phyloP scores from a whole-genome alignment of 129 eudicot genomes.

The Glebionis coronaria region DNA sequence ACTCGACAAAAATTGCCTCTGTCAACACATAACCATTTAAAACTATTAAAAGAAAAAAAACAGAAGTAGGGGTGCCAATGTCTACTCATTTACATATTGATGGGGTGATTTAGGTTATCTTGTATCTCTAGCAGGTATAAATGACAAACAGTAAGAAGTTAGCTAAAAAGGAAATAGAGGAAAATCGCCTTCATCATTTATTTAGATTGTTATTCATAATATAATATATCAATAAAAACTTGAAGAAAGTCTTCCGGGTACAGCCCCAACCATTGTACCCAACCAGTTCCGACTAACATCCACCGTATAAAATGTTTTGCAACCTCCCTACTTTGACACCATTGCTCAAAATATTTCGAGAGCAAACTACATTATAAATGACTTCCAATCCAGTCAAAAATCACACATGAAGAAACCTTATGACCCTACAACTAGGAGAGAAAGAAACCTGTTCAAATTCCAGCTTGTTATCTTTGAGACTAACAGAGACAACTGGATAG shows the following conservation, averaged over 20 bases:
- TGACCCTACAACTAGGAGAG: conserved; percentile 1
- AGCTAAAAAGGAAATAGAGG: conserved; percentile 1
- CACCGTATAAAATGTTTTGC: background rate
- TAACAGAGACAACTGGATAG: conserved; percentile 88
- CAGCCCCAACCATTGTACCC: no score
- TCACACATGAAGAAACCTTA: background rate
- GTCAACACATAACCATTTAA: conserved; percentile 23
- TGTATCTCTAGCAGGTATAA: background rate
- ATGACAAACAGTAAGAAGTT: no score
- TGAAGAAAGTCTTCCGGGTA: no score
- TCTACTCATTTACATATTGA: background rate
- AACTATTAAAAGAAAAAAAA: background rate
- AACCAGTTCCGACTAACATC: background rate
- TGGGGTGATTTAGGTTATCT: background rate
- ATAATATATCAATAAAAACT: no score
- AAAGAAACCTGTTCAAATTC: conserved; percentile 74
- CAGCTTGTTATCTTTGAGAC: conserved; percentile 52
- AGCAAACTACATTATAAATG: background rate
- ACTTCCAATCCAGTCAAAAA: conserved; percentile 5
- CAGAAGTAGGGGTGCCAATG: no score
- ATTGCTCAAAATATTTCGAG: no score
- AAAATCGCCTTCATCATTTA: background rate
- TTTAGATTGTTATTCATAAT: no score
- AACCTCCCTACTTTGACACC: background rate
- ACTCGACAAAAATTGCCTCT: conserved; percentile 77